Base-by-base conservation (phyloP, 2,329 filamentous ascomycete genomes). In the Talaromyces amestolkiae region DNA sequence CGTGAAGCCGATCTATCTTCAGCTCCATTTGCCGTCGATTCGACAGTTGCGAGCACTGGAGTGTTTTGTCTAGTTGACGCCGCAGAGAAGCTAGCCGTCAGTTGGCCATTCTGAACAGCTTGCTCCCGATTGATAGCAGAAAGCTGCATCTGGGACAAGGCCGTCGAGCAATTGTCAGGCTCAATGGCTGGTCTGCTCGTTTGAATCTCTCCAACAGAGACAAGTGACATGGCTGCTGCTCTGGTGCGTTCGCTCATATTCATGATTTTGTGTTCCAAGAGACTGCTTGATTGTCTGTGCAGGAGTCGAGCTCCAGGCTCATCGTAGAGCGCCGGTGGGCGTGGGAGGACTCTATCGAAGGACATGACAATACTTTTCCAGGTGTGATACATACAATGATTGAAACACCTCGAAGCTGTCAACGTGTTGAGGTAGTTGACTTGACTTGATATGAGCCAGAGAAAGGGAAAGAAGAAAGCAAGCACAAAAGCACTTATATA, bases 321-420 rank as follows among this genome's bases (percentile, higher is more conserved):
- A 77, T 80, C 73, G 67, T 75, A 76, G 64, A 82, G 72, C 69
- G 77, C 76, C 70, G 75, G 70, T 64, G 79, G 79, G 64, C 76
- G 76, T 66, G 80, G 80, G 39, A 82, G 78, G 64, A 81, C 78
- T 77, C 80, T 79, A 72, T 82, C 79, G 74, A 78, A 81, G 78
- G 79, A 81, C 78, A 82, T 81, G 60, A 64, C 51, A 61, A 49
- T 33, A 39, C 10, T 19, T 47, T 24, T 22, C 54, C 35, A 65
- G 58, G 61, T 31, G 9, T 43, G 33, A 31, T 37, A 56, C 53
- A 49, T 37, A 54, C 24, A 56, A 49, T 19, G 39, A 65, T 37
- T 45, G 49, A n/a, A 54, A 24, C 41, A 66, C 69, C 61, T 56
- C 60, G 41, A 67, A 53, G 19, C n/a, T 24, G n/a, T 56, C 47